Base-by-base conservation (phyloP, 768 basidiomycete species). In the Lyophyllum atratum region DNA sequence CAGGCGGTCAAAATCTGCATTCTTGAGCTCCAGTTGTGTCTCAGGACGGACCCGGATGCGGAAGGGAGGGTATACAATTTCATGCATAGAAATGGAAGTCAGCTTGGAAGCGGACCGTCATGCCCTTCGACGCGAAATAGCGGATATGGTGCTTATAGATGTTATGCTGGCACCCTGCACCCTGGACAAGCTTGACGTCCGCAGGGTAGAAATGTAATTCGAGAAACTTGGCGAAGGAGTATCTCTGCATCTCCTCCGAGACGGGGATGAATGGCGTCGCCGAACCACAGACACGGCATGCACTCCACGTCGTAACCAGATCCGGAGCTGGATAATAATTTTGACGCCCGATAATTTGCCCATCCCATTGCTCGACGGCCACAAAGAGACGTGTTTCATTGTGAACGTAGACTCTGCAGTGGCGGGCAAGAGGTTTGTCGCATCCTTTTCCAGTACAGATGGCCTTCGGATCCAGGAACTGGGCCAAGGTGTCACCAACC, bases 121-220 rank as follows among this genome's bases (percentile, higher is more conserved):
- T 88, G 8, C 90, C 88, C 61, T 85, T 86, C 33, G 78, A 82
- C 4, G 89, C 89, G 68, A 98, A 97, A 71, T 92, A 98, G 49
- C 96, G 89, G 54, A 93, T 85, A 65, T 98, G 95, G 64, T 95
- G 87, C 58, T 89, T 85, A 67, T 94, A 96, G 56, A 95, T 92
- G 68, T 98, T 97, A 72, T 99, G 97, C 54, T 89, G 83, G 67
- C 97, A 98, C 3, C 88, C 89, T 29, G 93, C 92, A 9, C 91
- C 93, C 64, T 86, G 89, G n/a, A 93, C 85, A 47, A 93, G 77
- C 64, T 86, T 81, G 65, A 95, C 86, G 60, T 92, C 86, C 31
- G 93, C 85, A 28, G 94, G 95, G 72, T 98, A 97, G 72, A 98
- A 98, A 67, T 94, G 91, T 25, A 96, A 84, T 68, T 99, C 96